These are phyloP conservation scores for Carallia brachiata DNA, from an alignment of 345 rosid genomes.

Conservation along the genomic window DNA sequence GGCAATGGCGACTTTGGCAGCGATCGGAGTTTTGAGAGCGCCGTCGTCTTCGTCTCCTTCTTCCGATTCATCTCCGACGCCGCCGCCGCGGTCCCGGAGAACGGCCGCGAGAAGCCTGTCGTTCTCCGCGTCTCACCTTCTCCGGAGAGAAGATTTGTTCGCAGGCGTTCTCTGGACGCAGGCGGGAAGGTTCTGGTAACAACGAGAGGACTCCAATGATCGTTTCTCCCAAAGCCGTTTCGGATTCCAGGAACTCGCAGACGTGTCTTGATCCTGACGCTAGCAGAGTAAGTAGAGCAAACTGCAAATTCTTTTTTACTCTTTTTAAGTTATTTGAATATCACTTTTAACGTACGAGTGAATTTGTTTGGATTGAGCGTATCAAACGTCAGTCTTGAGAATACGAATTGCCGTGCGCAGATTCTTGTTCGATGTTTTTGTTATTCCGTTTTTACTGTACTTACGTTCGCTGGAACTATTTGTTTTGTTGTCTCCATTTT, in stretches of 20 bases:
- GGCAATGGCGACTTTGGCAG: constrained; percentile 54
- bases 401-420: too few species aligned
- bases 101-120: constrained; percentile 30
- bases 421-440: too few species aligned
- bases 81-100: background rate
- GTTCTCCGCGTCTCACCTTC: constrained; percentile 51
- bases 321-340: background rate
- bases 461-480: too few species aligned
- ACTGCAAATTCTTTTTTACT: background rate
- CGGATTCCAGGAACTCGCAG: constrained; percentile 83
- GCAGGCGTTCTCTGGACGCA: constrained; percentile 11
- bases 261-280: constrained; percentile 99
- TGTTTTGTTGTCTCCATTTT: too few species aligned
- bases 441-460: too few species aligned
- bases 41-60: constrained; percentile 28
- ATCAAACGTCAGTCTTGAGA: too few species aligned
- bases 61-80: constrained; percentile 8
- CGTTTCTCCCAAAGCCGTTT: constrained; percentile 81
- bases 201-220: constrained; percentile 37
- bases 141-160: constrained; percentile 43
- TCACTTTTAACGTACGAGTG: too few species aligned
- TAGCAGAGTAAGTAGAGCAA: constrained; percentile 61
- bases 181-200: background rate
- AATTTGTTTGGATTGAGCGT: too few species aligned
- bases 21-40: constrained; percentile 35